These are phyloP conservation scores for Tricholoma sp. DNA, from an alignment of 768 basidiomycete species.

Conservation along the genomic window DNA sequence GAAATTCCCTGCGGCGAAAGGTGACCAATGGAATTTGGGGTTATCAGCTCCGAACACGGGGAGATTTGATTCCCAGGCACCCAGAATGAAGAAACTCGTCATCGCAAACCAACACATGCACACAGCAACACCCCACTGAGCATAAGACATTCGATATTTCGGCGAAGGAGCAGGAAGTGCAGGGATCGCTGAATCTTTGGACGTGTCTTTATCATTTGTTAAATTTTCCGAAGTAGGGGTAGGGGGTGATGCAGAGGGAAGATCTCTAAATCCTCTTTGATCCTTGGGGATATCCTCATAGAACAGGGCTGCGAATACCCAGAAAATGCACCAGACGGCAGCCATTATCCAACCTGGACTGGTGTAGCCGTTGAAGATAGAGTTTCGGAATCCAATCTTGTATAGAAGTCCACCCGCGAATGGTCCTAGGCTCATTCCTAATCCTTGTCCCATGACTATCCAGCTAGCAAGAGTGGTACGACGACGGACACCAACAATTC, in stretches of 20 bases:
- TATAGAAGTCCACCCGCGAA: conserved; percentile 60
- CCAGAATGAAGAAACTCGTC: conserved; percentile 67
- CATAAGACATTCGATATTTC: conserved; percentile 9
- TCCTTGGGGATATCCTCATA: conserved; percentile 35
- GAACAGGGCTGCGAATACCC: conserved; percentile 28
- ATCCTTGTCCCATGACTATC: conserved; percentile 58
- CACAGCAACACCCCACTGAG: conserved; percentile 48
- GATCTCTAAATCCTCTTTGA: conserved; percentile 2
- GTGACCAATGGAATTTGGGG: conserved; percentile 46
- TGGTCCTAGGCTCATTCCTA: conserved; percentile 59
- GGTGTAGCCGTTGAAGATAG: conserved; percentile 62
- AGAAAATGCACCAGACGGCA: conserved; percentile 46
- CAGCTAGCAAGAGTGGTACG: conserved; percentile 59
- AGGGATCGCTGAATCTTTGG: conserved; percentile 17
- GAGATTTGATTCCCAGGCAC: conserved; percentile 65
- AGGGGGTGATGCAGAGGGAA: neutral
- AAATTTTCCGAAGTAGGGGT: neutral
- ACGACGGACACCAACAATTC: conserved; percentile 60
- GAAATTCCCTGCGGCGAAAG: conserved; percentile 64
- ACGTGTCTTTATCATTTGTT: neutral
- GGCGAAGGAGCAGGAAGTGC: conserved; percentile 14
- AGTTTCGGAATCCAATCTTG: conserved; percentile 51
- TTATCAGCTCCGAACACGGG: conserved; percentile 49
- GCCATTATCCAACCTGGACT: conserved; percentile 68
- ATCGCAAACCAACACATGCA: conserved; percentile 72